Evolutionary conservation across 2,329 filamentous ascomycete species (phyloP), one percentile per base, ranked within the genome.

Genomic region (Corinectria fuckeliana): DNA sequence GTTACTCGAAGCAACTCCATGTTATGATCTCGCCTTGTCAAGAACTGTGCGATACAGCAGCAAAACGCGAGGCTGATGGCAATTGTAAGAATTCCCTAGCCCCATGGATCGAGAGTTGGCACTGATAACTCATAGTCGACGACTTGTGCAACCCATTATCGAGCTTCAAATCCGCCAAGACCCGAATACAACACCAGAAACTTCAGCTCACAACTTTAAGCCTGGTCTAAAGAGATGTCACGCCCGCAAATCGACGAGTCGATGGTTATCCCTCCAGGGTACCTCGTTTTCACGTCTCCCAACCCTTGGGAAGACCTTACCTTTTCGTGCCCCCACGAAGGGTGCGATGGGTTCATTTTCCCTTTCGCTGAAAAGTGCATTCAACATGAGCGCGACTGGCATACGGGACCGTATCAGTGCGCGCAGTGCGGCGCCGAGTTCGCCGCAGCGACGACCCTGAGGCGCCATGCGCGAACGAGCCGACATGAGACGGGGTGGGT

Each of bases 271-370:
- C 68, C 65, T 0, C 48, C 56, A 1, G 65, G 48, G 7, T 71
- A 71, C 25, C 49, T 51, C 1, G 51, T 61, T 1, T 3, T 48
- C 8, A 13, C 49, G 1, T 66, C 62, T 0, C 67, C 67, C 0
- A 69, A 65, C 34, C 28, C 34, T 0, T 13, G 13, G 0, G 69
- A 71, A 10, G 52, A 42, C 3, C 21, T 53, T 2, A 63, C 61
- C 7, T 60, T 63, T 10, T 53, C 59, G 2, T 72, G 71, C n/a
- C 71, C 71, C 0, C 66, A 71, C 34, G 2, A 58, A 2, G 50
- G 58, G 4, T 72, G 71, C 32, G 71, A 73, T n/a, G 70, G 71
- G 1, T 63, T 70, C 23, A 8, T 45, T 0, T 72, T 73, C 8
- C 13, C 49, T 2, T 62, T 62, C 0, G 26, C 36, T 1, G n/a